Conservation (phyloP, 495 filamentous ascomycete genomes). For the Hyaloscypha hepaticicola region DNA sequence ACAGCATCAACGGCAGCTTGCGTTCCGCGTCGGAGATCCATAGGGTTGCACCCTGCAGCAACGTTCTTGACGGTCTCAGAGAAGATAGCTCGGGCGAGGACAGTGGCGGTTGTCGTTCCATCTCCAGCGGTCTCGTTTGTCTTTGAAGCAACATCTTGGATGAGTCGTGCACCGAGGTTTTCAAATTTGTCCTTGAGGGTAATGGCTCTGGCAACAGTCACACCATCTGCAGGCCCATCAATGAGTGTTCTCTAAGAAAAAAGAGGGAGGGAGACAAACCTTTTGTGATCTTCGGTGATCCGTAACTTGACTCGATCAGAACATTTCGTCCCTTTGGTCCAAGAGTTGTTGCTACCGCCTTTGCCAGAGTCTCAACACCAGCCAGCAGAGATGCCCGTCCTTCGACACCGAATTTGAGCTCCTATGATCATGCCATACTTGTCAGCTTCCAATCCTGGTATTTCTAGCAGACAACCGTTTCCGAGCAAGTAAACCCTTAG, state of each 20-base stretch:
- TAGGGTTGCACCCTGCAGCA: conserved; percentile 98
- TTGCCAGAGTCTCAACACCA: conserved; percentile 95
- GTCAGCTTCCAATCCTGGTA: conserved; percentile 19
- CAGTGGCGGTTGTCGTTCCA: conserved; percentile 95
- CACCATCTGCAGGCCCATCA: conserved; percentile 65
- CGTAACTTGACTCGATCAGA: conserved; percentile 94
- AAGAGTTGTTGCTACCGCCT: conserved; percentile 92
- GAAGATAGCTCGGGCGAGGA: conserved; percentile 97
- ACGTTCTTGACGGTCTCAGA: conserved; percentile 99
- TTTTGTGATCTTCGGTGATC: conserved; percentile 99
- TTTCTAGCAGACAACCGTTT: neutral
- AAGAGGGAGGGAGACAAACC: conserved; percentile 50
- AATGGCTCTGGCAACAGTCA: conserved; percentile 90
- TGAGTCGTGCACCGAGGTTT: conserved; percentile 93
- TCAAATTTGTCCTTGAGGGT: conserved; percentile 98
- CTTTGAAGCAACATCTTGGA: conserved; percentile 98
- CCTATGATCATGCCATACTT: conserved; percentile 49
- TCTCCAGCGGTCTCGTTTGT: conserved; percentile 99
- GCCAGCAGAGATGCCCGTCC: conserved; percentile 82
- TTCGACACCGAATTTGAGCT: conserved; percentile 98
- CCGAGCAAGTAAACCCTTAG: conserved; percentile 7
- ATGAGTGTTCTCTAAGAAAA: conserved; percentile 29
- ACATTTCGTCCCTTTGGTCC: conserved; percentile 98
- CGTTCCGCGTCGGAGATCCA: conserved; percentile 95
- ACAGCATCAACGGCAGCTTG: conserved; percentile 95